A percentile compares a stretch with the other conserved stretches of the same genome.
phyloP scores from a whole-genome alignment of 129 eudicot species.

The Pittosporum tobira region DNA sequence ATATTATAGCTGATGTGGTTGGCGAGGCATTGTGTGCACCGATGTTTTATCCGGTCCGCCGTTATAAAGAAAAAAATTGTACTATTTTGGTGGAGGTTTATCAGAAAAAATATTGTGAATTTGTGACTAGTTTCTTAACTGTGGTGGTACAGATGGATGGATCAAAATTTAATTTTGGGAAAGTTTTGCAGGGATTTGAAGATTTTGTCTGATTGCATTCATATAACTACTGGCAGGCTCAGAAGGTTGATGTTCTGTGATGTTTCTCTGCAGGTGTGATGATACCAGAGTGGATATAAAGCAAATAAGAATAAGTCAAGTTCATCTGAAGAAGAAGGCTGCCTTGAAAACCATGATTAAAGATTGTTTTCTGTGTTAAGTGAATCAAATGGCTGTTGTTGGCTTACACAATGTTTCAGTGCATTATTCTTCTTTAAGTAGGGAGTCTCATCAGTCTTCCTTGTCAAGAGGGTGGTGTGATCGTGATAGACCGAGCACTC shows the following conservation, averaged over 20 bases:
- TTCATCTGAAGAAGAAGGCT: neutral
- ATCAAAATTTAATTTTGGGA: neutral
- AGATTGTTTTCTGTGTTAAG: constrained; percentile 8
- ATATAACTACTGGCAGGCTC: neutral
- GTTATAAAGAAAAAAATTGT: too few relatives aligned
- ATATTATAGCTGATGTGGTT: too few relatives aligned
- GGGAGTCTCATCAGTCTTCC: constrained; percentile 41
- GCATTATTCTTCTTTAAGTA: constrained; percentile 33
- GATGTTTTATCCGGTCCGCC: too few relatives aligned
- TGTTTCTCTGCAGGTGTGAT: constrained; percentile 2
- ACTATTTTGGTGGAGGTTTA: too few relatives aligned
- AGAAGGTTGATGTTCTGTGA: neutral
- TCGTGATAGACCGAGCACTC: constrained; percentile 41
- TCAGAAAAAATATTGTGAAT: too few relatives aligned
- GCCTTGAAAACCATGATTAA: constrained; percentile 4
- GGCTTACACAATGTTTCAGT: constrained; percentile 52
- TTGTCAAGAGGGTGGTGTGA: constrained; percentile 31
- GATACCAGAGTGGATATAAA: constrained; percentile 16
- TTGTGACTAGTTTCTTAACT: too few relatives aligned
- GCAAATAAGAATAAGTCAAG: neutral
- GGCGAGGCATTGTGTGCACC: too few relatives aligned
- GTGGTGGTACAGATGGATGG: neutral
- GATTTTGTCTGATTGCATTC: neutral
- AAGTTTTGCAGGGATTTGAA: neutral
- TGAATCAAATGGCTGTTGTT: constrained; percentile 56